phyloP scores from a whole-genome alignment of 768 basidiomycete species.

The Mycena capillaripes region DNA sequence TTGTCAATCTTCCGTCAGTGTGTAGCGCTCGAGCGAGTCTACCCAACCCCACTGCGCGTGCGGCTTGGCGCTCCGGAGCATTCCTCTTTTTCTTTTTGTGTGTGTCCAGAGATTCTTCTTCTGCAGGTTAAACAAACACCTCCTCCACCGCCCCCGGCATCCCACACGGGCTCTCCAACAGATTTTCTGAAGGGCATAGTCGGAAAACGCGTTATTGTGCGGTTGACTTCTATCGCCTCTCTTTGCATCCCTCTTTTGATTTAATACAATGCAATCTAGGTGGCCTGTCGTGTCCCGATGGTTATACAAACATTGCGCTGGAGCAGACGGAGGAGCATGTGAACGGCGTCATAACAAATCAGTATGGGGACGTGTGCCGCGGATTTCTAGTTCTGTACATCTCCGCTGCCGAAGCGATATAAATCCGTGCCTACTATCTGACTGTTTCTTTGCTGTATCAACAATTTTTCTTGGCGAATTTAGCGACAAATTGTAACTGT shows the following conservation, averaged over 20 bases:
- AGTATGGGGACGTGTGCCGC: conserved; percentile 93
- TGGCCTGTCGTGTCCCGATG: conserved; percentile 93
- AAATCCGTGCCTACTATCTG: conserved; percentile 34
- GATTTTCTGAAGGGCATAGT: conserved; percentile 96
- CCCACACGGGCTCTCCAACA: conserved; percentile 84
- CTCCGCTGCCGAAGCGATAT: conserved; percentile 76
- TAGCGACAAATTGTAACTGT: too few relatives aligned
- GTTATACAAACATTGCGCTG: conserved; percentile 99
- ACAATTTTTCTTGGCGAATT: neutral
- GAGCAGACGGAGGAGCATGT: conserved; percentile 98
- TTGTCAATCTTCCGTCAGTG: too few relatives aligned
- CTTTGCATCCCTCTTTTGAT: neutral
- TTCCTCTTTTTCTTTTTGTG: too few relatives aligned
- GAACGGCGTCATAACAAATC: conserved; percentile 87
- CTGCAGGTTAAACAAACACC: conserved; percentile 56
- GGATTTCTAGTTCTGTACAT: conserved; percentile 77
- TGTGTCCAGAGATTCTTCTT: too few relatives aligned
- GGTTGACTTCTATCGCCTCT: conserved; percentile 84
- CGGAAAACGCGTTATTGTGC: conserved; percentile 94
- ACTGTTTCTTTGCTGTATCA: conserved; percentile 33
- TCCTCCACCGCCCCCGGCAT: conserved; percentile 63
- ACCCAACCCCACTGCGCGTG: too few relatives aligned
- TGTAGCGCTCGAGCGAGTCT: too few relatives aligned
- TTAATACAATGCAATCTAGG: conserved; percentile 60
- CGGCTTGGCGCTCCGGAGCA: too few relatives aligned